Evolutionary conservation across 495 filamentous ascomycete genomes (phyloP).

Genomic region (Neurospora sp.): DNA sequence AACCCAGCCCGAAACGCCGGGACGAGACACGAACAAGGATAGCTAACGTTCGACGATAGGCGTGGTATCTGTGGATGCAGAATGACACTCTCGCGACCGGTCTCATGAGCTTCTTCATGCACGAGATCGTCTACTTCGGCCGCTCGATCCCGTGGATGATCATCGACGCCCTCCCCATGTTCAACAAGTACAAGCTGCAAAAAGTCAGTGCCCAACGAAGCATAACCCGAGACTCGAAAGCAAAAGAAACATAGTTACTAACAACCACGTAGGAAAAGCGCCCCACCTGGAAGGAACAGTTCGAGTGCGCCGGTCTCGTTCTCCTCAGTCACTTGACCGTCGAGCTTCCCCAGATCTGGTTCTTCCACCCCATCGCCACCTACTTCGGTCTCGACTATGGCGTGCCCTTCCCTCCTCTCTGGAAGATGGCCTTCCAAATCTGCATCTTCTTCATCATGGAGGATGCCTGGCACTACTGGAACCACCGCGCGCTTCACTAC

Average conservation of each 20-base stretch:
- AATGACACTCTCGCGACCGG: conserved; percentile 93
- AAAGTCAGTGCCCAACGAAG: conserved; percentile 43
- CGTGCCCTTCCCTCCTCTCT: conserved; percentile 77
- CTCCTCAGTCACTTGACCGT: conserved; percentile 92
- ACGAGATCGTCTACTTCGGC: conserved; percentile 90
- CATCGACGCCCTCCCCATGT: conserved; percentile 75
- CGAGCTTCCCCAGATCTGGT: conserved; percentile 96
- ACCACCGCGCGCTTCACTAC: conserved; percentile 90
- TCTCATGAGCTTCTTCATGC: conserved; percentile 93
- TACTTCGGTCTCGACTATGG: conserved; percentile 81
- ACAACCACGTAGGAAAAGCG: conserved; percentile 60
- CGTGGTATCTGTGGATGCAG: conserved; percentile 95
- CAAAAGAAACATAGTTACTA: neutral
- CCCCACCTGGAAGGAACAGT: conserved; percentile 82
- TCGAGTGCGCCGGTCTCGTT: conserved; percentile 85
- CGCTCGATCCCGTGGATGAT: conserved; percentile 88
- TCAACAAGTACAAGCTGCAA: conserved; percentile 92
- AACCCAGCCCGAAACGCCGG: neutral
- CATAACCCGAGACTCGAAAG: neutral
- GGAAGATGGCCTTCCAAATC: conserved; percentile 86
- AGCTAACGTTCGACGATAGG: conserved; percentile 22
- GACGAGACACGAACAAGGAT: neutral
- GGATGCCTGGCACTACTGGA: conserved; percentile 98
- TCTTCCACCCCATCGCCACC: conserved; percentile 97
- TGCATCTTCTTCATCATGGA: conserved; percentile 91